phyloP scores from a whole-genome alignment of 331 rosid species.

The Cydonia oblonga region DNA sequence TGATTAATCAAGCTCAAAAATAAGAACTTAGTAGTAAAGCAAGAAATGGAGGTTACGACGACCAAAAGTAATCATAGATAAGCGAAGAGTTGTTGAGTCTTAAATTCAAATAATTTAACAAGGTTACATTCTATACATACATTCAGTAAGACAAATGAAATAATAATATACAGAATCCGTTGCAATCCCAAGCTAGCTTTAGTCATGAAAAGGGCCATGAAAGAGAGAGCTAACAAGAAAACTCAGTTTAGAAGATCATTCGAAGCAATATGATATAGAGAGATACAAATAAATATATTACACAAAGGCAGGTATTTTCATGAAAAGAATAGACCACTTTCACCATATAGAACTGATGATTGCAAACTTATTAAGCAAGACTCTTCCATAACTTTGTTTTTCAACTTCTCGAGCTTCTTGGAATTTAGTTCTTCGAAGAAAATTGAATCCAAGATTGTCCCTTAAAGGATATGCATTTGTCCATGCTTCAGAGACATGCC shows the following conservation, averaged over 20 bases:
- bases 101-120: not conserved
- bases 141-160: not conserved
- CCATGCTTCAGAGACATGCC: too few relatives aligned
- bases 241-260: not conserved
- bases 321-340: not conserved
- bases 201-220: not conserved
- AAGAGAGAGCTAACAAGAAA: not conserved
- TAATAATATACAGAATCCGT: not conserved
- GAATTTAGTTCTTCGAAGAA: too few relatives aligned
- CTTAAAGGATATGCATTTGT: too few relatives aligned
- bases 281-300: not conserved
- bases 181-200: not conserved
- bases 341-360: not conserved
- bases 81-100: not conserved
- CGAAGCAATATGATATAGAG: not conserved
- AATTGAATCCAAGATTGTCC: too few relatives aligned
- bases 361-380: not conserved
- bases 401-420: too few relatives aligned
- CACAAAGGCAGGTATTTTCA: not conserved
- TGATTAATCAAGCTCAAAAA: slow-evolving; percentile 2
- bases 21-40: not conserved
- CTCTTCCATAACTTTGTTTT: too few relatives aligned
- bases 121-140: not conserved
- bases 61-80: not conserved
- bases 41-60: not conserved